Evolutionary conservation across 768 basidiomycete genomes (phyloP).

Genomic region (Hypholoma sublateritium): DNA sequence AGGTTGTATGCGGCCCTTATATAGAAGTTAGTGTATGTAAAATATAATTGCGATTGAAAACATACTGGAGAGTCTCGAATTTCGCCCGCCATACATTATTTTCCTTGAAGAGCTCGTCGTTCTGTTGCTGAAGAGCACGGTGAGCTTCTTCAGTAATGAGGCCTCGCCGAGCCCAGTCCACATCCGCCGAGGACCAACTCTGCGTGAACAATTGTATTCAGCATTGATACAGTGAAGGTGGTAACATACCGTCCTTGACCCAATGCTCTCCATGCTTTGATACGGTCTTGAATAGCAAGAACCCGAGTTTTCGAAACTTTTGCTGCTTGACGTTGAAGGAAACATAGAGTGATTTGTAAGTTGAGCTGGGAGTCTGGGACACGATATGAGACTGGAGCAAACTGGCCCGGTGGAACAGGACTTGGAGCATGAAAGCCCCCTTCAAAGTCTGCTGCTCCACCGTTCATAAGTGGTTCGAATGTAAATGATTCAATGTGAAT

Average conservation of each 20-base stretch:
- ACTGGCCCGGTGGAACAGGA: no score
- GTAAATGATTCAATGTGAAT: no score
- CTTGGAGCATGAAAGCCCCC: no score
- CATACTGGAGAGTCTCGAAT: conserved; percentile 7
- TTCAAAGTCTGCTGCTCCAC: no score
- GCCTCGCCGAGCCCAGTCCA: background rate
- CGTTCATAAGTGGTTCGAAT: no score
- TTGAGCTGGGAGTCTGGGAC: background rate
- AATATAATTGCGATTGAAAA: background rate
- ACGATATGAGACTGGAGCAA: no score
- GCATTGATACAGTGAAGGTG: background rate
- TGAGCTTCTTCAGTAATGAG: background rate
- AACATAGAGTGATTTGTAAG: background rate
- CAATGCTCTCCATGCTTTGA: background rate
- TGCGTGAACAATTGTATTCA: background rate
- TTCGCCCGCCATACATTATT: background rate
- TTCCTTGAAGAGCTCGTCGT: conserved; percentile 1
- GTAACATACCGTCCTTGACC: background rate
- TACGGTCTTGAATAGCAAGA: background rate
- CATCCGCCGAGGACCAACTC: conserved; percentile 5
- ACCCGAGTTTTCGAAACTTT: background rate
- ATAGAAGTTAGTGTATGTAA: background rate
- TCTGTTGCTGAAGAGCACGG: conserved; percentile 2
- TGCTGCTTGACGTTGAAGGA: background rate
- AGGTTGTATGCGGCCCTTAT: conserved; percentile 2